Evolutionary conservation across 1,284 basidiomycete species (phyloP), one percentile per base, ranked within the genome.

Genomic region (Melanopsichium pennsylvanicum): DNA sequence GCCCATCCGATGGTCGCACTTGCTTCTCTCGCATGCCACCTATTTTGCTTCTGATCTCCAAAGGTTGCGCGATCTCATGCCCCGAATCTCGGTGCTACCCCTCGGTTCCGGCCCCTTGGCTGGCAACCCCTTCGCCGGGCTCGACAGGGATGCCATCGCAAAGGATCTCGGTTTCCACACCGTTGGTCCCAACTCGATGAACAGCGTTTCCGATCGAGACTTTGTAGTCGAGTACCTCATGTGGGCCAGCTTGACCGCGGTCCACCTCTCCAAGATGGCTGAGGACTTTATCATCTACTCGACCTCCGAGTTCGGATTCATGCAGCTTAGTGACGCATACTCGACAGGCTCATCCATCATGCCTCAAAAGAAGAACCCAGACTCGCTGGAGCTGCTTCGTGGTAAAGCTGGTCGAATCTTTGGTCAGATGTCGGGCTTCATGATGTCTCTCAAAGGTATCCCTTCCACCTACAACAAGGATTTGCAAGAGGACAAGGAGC

Each of bases 401-500:
- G 95, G 95, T 70, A 98, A 98, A 83, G 88, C 90, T 22, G 95
- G 96, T 8, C 89, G 95, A 32, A 86, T 96, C 32, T 96, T 97
- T 83, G 95, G 95, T 62, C 90, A 93, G 48, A 93, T 97, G 90
- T 87, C 95, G n/a, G 95, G 95, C 5, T 97, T 98, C 84, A 84
- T 97, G 84, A 94, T 97, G 91, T 94, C 92, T 7, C 85, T 96
- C 78, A 98, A 98, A 81, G 95, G 96, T 22, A 85, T 97, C 42
- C 95, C 95, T 10, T 96, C 95, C 23, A 97, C 95, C 9, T 98
- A 98, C 84, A 97, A 98, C 86, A 98, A 98, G 83, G 95, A 98
- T 83, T 84, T 98, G 57, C 95, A 98, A 82, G 96, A 98, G 83
- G 93, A 96, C 83, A 97, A 98, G 83, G 95, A 98, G 81, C 94